phyloP scores from a whole-genome alignment of 257 asterid species.

The Scutellaria galericulata region DNA sequence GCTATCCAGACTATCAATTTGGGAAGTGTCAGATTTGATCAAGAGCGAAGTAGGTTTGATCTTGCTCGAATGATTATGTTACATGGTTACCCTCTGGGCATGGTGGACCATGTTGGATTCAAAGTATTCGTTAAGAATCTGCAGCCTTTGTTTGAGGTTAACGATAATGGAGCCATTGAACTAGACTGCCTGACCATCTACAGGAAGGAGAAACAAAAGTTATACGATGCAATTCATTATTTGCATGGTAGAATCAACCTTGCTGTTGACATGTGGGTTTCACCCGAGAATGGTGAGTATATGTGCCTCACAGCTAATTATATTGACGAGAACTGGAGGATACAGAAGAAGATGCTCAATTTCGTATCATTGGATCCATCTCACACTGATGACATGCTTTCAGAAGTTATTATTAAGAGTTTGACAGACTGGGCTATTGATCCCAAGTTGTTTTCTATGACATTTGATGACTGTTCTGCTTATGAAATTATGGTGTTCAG shows the following conservation, averaged over 20 bases:
- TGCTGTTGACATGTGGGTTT: slow-evolving; percentile 80
- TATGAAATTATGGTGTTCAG: slow-evolving; percentile 68
- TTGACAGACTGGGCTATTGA: slow-evolving; percentile 81
- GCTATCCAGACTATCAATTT: slow-evolving; percentile 53
- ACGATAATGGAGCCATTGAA: slow-evolving; percentile 64
- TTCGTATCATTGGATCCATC: slow-evolving; percentile 68
- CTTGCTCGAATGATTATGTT: slow-evolving; percentile 96
- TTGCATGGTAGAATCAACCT: slow-evolving; percentile 77
- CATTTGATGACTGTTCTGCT: slow-evolving; percentile 72
- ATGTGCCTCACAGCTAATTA: slow-evolving; percentile 79
- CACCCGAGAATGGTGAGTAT: slow-evolving; percentile 64
- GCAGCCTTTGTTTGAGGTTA: slow-evolving; percentile 88
- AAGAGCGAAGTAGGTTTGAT: slow-evolving; percentile 83
- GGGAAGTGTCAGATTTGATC: slow-evolving; percentile 82
- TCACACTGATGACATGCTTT: slow-evolving; percentile 71
- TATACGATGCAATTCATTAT: slow-evolving; percentile 63
- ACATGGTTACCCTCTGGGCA: slow-evolving; percentile 90
- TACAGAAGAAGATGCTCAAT: slow-evolving; percentile 83
- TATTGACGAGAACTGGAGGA: slow-evolving; percentile 83
- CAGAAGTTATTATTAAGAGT: slow-evolving; percentile 77
- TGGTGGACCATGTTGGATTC: slow-evolving; percentile 93
- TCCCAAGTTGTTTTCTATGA: slow-evolving; percentile 81
- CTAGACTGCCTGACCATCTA: slow-evolving; percentile 75
- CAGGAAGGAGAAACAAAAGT: slow-evolving; percentile 75
- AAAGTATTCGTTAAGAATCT: slow-evolving; percentile 80